Evolutionary conservation across 108 stramenopile species (phyloP).

Genomic region (Cyclotella choctawhatcheeana): DNA sequence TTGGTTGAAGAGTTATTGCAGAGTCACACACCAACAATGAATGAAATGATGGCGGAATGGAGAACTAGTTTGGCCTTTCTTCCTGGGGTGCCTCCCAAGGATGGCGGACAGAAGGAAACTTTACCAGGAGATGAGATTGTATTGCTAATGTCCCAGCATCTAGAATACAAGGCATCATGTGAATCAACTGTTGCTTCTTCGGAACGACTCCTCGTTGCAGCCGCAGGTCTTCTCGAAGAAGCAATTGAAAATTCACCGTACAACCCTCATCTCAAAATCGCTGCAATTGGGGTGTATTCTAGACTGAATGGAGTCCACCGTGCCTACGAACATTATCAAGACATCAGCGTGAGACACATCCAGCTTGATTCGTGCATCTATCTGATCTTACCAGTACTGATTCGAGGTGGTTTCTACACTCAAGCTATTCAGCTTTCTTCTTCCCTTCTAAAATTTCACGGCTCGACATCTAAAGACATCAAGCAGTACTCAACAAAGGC

Average conservation of each 20-base stretch:
- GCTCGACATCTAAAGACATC: conserved; percentile 61
- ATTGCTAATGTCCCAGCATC: conserved; percentile 53
- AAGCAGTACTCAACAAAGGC: conserved; percentile 65
- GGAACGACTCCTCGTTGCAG: conserved; percentile 20
- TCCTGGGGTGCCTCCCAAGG: conserved; percentile 40
- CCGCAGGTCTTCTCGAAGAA: conserved; percentile 65
- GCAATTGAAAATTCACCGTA: conserved; percentile 77
- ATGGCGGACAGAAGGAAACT: conserved; percentile 70
- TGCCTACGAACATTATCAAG: conserved; percentile 57
- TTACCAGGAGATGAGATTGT: conserved; percentile 81
- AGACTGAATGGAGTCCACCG: conserved; percentile 51
- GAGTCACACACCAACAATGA: conserved; percentile 21
- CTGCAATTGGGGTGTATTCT: conserved; percentile 63
- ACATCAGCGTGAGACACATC: conserved; percentile 75
- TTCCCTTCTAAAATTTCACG: conserved; percentile 64
- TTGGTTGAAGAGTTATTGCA: conserved; percentile 19
- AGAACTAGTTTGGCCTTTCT: conserved; percentile 31
- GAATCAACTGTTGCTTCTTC: background rate
- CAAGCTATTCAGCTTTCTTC: conserved; percentile 62
- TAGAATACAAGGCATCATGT: conserved; percentile 15
- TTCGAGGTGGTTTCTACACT: conserved; percentile 73
- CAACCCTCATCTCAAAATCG: conserved; percentile 79
- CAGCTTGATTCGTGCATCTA: conserved; percentile 82
- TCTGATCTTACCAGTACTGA: conserved; percentile 63
- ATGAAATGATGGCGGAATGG: conserved; percentile 41